A percentile compares a stretch with the other conserved stretches of the same genome.
Evolutionary conservation across 1,284 basidiomycete species (phyloP).

Genomic region (Sporisorium graminicola): DNA sequence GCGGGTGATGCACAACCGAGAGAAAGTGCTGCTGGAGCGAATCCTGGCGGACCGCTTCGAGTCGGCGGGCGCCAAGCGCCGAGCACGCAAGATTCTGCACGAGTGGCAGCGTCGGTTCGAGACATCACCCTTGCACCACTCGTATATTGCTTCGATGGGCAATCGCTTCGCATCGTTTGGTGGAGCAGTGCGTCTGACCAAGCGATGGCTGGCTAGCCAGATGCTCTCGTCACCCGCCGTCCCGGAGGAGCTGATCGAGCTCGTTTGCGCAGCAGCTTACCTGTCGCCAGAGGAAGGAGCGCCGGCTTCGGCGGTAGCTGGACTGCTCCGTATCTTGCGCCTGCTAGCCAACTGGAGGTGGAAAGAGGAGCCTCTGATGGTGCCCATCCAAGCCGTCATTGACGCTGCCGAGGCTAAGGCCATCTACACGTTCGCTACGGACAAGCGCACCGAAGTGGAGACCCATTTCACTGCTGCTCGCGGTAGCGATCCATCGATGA

Average conservation of each 20-base stretch:
- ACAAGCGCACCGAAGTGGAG: constrained; percentile 76
- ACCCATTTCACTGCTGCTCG: constrained; percentile 71
- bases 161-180: constrained; percentile 85
- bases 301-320: constrained; percentile 74
- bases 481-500: constrained; percentile 64
- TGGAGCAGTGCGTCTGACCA: constrained; percentile 85
- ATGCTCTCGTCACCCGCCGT: constrained; percentile 82
- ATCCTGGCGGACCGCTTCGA: constrained; percentile 72
- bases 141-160: constrained; percentile 81
- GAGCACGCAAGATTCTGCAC: constrained; percentile 77
- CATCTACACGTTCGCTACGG: constrained; percentile 69
- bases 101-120: constrained; percentile 80
- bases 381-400: constrained; percentile 71
- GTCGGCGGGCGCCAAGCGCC: constrained; percentile 71
- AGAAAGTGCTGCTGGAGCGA: constrained; percentile 82
- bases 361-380: constrained; percentile 72
- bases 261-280: constrained; percentile 80
- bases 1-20: constrained; percentile 88
- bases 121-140: constrained; percentile 85
- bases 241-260: constrained; percentile 83
- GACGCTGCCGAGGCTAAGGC: constrained; percentile 53
- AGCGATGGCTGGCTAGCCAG: constrained; percentile 92
- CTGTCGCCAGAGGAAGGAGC: constrained; percentile 68
- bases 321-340: constrained; percentile 82
- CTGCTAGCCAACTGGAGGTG: constrained; percentile 86